Percentiles rank a stretch among this genome's conserved stretches.
These are phyloP conservation scores for Xerocomus spinulosus DNA, from an alignment of 768 basidiomycete genomes.

Conservation along the genomic window DNA sequence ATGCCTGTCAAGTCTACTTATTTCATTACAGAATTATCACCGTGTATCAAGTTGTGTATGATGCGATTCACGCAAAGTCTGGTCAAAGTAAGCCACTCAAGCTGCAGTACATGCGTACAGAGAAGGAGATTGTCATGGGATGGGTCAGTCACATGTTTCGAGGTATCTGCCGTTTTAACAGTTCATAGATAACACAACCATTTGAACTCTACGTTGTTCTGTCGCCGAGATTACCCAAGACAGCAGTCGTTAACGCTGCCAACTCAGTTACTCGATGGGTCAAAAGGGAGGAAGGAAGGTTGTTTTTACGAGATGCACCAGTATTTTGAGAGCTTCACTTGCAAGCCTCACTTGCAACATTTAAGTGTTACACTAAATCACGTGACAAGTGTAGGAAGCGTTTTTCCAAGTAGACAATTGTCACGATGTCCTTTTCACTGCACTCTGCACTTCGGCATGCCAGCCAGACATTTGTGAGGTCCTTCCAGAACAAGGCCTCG, in stretches of 20 bases:
- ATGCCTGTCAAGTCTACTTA: conserved; percentile 6
- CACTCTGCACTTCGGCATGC: conserved; percentile 18
- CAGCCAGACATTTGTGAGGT: conserved; percentile 21
- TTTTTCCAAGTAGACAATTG: no score
- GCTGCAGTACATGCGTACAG: conserved; percentile 81
- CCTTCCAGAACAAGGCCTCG: conserved; percentile 29
- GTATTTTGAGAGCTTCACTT: conserved; percentile 52
- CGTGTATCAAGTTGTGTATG: conserved; percentile 83
- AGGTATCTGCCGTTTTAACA: neutral
- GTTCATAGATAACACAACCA: conserved; percentile 76
- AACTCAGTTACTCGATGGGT: conserved; percentile 90
- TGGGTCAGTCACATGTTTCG: conserved; percentile 61
- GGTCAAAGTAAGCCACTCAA: conserved; percentile 78
- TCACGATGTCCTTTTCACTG: conserved; percentile 26
- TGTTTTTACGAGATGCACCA: conserved; percentile 88
- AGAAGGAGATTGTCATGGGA: conserved; percentile 85
- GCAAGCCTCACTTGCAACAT: no score
- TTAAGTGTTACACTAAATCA: conserved; percentile 8
- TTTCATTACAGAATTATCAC: conserved; percentile 60
- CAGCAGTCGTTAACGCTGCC: conserved; percentile 80
- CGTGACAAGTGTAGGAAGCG: conserved; percentile 18
- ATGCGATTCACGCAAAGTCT: conserved; percentile 86
- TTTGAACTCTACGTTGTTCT: conserved; percentile 89
- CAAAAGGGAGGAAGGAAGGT: conserved; percentile 72
- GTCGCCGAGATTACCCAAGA: conserved; percentile 82